Evolutionary conservation across 768 basidiomycete species (phyloP), one percentile per base, ranked within the genome.

Genomic region (Suillus ampliporus): DNA sequence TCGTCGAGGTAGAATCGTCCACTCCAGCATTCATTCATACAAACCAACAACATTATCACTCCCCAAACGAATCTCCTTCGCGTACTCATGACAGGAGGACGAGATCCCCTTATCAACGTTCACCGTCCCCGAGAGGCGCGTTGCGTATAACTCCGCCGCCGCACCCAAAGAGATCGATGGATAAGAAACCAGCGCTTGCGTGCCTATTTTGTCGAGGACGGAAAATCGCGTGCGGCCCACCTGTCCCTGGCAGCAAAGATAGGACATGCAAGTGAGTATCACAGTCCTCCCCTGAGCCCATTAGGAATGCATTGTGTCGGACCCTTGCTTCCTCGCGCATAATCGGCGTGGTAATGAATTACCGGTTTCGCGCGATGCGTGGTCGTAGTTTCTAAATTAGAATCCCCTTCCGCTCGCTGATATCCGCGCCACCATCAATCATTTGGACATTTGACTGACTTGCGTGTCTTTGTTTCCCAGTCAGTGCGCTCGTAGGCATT

Each of bases 141-240:
- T 58, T 57, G 4, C 62, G 63, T 52, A 11, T 71, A 63, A 74
- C 74, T 0, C 73, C 74, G 4, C 37, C 35, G 13, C 69, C 71
- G 2, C 71, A 68, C 28, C 8, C 56, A 0, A 75, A 74, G 50
- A 68, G 76, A 59, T 38, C 67, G 4, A 47, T 74, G 28, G 76
- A 78, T 58, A 86, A 84, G 76, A 89, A 88, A 64, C 88, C 88
- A 17, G 80, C 84, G 3, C 77, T 89, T 1, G 88, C 88, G 1
- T 89, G 88, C 65, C 75, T 87, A 7, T 89, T 89, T 68, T 89
- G 88, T 69, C 79, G 88, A 44, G 86, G 86, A 6, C 79, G 88
- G 46, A 89, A 89, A 75, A 89, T 89, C 56, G 88, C 88, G 10
- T 89, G 88, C 63, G 88, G 88, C 0, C 83, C 87, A 13, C 85